Evolutionary conservation across 306 rosid genomes (phyloP), one percentile per base, ranked within the genome.

Genomic region (Gynostemma pentaphyllum): DNA sequence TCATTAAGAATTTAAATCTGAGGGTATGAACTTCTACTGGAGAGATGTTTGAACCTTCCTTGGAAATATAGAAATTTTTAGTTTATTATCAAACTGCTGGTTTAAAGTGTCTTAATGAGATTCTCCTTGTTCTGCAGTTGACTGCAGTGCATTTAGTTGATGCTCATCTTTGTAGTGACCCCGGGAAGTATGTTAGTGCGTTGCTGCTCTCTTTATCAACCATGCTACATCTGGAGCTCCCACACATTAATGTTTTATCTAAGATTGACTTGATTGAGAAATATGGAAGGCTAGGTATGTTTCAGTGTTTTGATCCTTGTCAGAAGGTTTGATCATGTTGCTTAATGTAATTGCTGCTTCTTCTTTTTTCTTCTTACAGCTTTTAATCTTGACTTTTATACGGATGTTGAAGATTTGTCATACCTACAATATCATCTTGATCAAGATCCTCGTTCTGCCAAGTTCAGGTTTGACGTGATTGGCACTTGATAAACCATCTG

Each of bases 111-210:
- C 71, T 81, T 68, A 71, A 66, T 55, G 62, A 26, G 57, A 61
- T 78, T 72, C 45, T 76, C 42, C 63, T 76, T 70, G 12, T 74
- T 73, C 68, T 82, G 88, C 95, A 92, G 96, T 71, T 92, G 84
- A 76, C 87, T 36, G 98, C 96, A 13, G 87, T 92, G 62, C 96
- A 88, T 82, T 82, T 92, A 81, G 80, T 92, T 64, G 96, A 92
- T 70, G 83, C 96, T 49, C 96, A 88, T 76, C 96, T 92, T 79
- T 88, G 98, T 75, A 80, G 96, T 68, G 98, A 92, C 79, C 87
- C 98, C 69, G 96, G 90, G 52, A 92, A 92, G 79, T 92, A 92
- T 74, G 78, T 83, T 34, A 91, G 96, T 68, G 88, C 95, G 27
- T 75, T 91, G 86, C 79, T 88, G 70, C 91, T 92, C 74, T 80